A percentile compares a stretch with the other conserved stretches of the same genome.
phyloP scores from a whole-genome alignment of 331 rosid species.

The Acacia concinna region DNA sequence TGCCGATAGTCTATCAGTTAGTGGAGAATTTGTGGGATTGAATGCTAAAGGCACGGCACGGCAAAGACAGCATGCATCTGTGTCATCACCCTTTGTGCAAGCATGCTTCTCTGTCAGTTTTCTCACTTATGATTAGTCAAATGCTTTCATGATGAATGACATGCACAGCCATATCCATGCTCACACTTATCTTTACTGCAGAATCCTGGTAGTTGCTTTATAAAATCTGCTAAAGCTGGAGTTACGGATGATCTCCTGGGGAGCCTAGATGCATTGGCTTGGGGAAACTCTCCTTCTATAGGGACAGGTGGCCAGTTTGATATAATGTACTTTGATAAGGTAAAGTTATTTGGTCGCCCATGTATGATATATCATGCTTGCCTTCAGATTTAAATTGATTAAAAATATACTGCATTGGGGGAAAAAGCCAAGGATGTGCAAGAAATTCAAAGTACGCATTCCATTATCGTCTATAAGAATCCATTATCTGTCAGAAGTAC shows the following conservation, averaged over 20 bases:
- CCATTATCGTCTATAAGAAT: neutral
- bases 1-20: constrained; percentile 66
- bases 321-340: constrained; percentile 62
- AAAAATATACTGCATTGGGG: neutral
- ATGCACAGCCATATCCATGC: constrained; percentile 10
- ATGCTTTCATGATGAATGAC: constrained; percentile 13
- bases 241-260: constrained; percentile 67
- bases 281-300: constrained; percentile 74
- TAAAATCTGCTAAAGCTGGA: constrained; percentile 89
- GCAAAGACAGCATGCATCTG: constrained; percentile 65
- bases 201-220: constrained; percentile 76
- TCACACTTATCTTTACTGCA: constrained; percentile 49
- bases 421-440: neutral
- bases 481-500: neutral
- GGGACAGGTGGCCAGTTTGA: constrained; percentile 86
- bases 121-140: constrained; percentile 34
- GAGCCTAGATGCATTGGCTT: constrained; percentile 74
- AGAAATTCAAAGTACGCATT: neutral
- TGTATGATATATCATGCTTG: constrained; percentile 21
- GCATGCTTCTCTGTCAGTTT: constrained; percentile 92
- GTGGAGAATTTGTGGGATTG: constrained; percentile 87
- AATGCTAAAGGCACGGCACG: constrained; percentile 72
- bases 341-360: constrained; percentile 33
- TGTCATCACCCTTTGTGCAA: constrained; percentile 82
- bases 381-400: constrained; percentile 17